These are phyloP conservation scores for Plectosphaerella plurivora DNA, from an alignment of 2,329 filamentous ascomycete genomes.

Conservation along the genomic window DNA sequence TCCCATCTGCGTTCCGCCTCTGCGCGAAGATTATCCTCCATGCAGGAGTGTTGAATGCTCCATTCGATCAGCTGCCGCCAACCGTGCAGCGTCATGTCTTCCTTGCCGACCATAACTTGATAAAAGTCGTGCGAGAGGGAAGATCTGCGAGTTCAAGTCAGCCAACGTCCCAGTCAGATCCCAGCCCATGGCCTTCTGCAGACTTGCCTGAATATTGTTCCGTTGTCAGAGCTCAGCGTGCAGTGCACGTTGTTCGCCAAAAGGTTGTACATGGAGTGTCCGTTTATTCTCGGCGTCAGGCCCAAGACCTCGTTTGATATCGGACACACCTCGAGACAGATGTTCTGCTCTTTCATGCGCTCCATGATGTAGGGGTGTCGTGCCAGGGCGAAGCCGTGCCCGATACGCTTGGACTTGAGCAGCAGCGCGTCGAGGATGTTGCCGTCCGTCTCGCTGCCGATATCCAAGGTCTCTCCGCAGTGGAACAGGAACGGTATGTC, in stretches of 20 bases:
- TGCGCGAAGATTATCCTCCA: conserved; percentile 36
- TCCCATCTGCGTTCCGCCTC: conserved; percentile 41
- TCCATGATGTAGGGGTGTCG: conserved; percentile 64
- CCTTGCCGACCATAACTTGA: conserved; percentile 66
- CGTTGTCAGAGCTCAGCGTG: conserved; percentile 71
- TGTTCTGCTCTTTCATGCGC: conserved; percentile 55
- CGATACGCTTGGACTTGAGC: conserved; percentile 64
- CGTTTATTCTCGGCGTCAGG: conserved; percentile 59
- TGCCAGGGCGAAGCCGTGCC: conserved; percentile 67
- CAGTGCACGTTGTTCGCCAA: conserved; percentile 71
- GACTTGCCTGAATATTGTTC: conserved; percentile 62
- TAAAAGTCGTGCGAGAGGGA: conserved; percentile 74
- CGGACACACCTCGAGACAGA: conserved; percentile 73
- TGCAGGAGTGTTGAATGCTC: conserved; percentile 59
- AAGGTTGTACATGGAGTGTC: conserved; percentile 64
- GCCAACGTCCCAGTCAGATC: conserved; percentile 9
- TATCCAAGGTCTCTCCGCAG: conserved; percentile 69
- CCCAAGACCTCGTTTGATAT: conserved; percentile 75
- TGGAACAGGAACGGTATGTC: conserved; percentile 72
- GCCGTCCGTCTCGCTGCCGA: conserved; percentile 58
- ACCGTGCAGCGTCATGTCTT: conserved; percentile 62
- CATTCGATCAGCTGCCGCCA: conserved; percentile 65
- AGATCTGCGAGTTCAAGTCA: conserved; percentile 40
- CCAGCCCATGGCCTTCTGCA: background rate
- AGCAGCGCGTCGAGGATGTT: conserved; percentile 67